A percentile compares a stretch with the other conserved stretches of the same genome.
phyloP scores from a whole-genome alignment of 192 early-diverging fungal genomes.

The Ambispora gerdemannii region DNA sequence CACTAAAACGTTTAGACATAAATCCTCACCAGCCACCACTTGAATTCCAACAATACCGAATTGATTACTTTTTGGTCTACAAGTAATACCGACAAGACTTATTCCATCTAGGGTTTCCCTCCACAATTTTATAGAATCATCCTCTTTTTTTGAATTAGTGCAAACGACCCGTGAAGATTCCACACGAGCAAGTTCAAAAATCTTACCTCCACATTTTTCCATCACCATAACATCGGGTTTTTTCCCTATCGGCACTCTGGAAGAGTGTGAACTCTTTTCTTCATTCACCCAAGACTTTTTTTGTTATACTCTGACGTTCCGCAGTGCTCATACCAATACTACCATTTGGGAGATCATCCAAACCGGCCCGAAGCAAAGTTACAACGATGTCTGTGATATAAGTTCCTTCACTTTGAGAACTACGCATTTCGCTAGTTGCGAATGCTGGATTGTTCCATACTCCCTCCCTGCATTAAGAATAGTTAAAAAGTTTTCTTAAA shows the following conservation, averaged over 20 bases:
- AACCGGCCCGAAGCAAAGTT: constrained; percentile 2
- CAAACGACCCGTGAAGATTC: constrained; percentile 12
- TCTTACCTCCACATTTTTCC: constrained; percentile 2
- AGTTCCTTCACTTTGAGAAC: constrained; percentile 19
- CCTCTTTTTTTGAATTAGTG: constrained; percentile 25
- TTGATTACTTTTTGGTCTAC: constrained; percentile 24
- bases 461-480: constrained; percentile 4
- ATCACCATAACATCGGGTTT: constrained; percentile 24
- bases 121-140: constrained; percentile 24
- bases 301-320: constrained; percentile 18
- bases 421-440: constrained; percentile 1
- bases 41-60: constrained; percentile 23
- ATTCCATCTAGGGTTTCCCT: constrained; percentile 24
- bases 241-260: constrained; percentile 15
- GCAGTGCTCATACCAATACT: constrained; percentile 15
- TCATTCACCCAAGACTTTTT: background rate
- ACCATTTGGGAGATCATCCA: constrained; percentile 14
- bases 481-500: background rate
- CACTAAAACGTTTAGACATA: constrained; percentile 14
- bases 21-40: constrained; percentile 16
- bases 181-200: constrained; percentile 5
- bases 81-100: constrained; percentile 15
- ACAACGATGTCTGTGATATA: constrained; percentile 17
- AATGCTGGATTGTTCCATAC: constrained; percentile 21
- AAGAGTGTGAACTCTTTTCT: constrained; percentile 16